phyloP scores from a whole-genome alignment of 1,284 basidiomycete species.

The Boletus subluridellus region DNA sequence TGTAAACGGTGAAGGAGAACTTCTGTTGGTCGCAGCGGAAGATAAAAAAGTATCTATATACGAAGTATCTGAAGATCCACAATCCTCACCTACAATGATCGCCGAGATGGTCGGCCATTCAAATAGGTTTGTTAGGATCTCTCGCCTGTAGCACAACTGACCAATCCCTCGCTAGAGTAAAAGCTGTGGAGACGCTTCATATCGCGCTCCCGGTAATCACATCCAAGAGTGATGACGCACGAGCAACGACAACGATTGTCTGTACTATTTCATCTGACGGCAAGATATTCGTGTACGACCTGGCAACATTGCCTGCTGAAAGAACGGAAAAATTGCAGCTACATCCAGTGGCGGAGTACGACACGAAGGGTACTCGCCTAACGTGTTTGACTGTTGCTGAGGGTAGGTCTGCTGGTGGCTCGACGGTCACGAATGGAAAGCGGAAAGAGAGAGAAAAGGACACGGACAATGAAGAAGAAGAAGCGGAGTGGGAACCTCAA shows the following conservation, averaged over 20 bases:
- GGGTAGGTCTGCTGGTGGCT: slow-evolving; percentile 22
- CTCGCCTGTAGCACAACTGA: neutral
- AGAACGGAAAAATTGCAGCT: slow-evolving; percentile 40
- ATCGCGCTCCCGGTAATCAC: slow-evolving; percentile 49
- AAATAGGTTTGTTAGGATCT: slow-evolving; percentile 56
- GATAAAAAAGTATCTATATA: slow-evolving; percentile 82
- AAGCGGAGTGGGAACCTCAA: slow-evolving; percentile 26
- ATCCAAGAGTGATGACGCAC: slow-evolving; percentile 12
- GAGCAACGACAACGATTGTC: slow-evolving; percentile 56
- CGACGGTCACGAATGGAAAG: slow-evolving; percentile 32
- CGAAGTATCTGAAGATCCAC: slow-evolving; percentile 44
- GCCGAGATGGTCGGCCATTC: slow-evolving; percentile 68
- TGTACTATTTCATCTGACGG: slow-evolving; percentile 84
- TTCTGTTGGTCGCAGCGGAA: slow-evolving; percentile 80
- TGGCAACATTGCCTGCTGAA: slow-evolving; percentile 45
- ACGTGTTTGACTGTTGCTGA: slow-evolving; percentile 77
- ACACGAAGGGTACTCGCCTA: slow-evolving; percentile 80
- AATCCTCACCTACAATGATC: slow-evolving; percentile 47
- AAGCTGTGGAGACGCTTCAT: slow-evolving; percentile 61
- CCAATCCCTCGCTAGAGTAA: slow-evolving; percentile 48
- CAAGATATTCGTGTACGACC: slow-evolving; percentile 75
- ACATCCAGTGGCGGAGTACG: slow-evolving; percentile 62
- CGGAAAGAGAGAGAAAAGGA: slow-evolving; percentile 37
- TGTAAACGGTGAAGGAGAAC: slow-evolving; percentile 51
- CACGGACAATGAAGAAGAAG: slow-evolving; percentile 31